Evolutionary conservation across 495 filamentous ascomycete species (phyloP).

Genomic region (Penicillium canariense): DNA sequence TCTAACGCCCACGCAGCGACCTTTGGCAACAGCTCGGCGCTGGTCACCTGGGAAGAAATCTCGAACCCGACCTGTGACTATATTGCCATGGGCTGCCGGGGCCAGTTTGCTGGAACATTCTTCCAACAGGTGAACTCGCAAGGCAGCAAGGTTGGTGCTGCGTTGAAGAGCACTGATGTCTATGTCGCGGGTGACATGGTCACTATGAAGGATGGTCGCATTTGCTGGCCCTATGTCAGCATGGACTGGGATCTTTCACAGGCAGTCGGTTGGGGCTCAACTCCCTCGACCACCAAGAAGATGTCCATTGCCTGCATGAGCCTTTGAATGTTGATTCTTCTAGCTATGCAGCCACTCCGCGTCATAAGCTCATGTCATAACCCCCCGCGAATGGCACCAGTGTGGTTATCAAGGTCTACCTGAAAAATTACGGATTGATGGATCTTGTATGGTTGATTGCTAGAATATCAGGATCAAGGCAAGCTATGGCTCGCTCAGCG

Average conservation of each 20-base stretch:
- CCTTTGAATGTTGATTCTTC: too few relatives aligned
- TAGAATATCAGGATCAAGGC: not conserved
- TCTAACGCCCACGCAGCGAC: constrained; percentile 53
- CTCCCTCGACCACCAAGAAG: constrained; percentile 29
- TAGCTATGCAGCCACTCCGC: too few relatives aligned
- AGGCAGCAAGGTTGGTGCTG: constrained; percentile 42
- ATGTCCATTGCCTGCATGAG: constrained; percentile 50
- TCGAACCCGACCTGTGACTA: constrained; percentile 44
- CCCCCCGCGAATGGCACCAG: too few relatives aligned
- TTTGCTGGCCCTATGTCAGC: constrained; percentile 57
- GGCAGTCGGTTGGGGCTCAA: constrained; percentile 23
- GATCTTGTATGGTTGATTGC: not conserved
- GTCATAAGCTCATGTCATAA: too few relatives aligned
- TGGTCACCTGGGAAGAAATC: constrained; percentile 55
- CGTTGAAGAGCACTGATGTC: constrained; percentile 38
- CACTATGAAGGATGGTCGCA: constrained; percentile 41
- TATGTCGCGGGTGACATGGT: constrained; percentile 55
- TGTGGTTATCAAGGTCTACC: too few relatives aligned
- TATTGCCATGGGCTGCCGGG: constrained; percentile 52
- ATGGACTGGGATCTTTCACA: constrained; percentile 46
- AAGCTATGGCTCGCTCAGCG: too few relatives aligned
- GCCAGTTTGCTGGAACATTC: constrained; percentile 47
- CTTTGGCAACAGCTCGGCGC: constrained; percentile 42
- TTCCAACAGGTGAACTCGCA: constrained; percentile 48
- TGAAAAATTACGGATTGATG: not conserved